Conservation (phyloP, 176 grass and related monocot genomes). For the Oryza meridionalis region DNA sequence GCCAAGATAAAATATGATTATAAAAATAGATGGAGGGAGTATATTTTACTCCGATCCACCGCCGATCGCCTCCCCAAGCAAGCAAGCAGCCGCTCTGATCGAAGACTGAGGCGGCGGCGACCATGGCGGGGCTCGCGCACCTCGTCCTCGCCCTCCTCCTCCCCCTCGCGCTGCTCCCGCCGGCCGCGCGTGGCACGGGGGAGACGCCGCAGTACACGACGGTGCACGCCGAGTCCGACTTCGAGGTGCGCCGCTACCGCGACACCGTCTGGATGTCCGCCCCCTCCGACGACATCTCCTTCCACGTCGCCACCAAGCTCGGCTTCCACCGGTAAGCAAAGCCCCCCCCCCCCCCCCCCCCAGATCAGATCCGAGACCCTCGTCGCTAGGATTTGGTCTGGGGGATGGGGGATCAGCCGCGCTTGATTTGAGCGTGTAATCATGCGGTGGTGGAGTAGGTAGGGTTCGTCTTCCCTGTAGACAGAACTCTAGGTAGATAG, state of each 20-base stretch:
- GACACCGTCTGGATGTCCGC: conserved; percentile 86
- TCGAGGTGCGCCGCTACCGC: conserved; percentile 81
- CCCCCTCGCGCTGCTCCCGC: conserved; percentile 10
- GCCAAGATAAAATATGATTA: too few species aligned
- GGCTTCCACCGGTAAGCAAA: conserved; percentile 76
- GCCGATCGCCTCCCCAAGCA: conserved; percentile 3
- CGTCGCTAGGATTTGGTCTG: not conserved
- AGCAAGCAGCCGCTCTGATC: not conserved
- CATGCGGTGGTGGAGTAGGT: not conserved
- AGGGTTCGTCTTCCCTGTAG: not conserved
- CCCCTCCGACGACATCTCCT: conserved; percentile 66
- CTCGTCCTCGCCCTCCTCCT: conserved; percentile 18
- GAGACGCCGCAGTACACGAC: conserved; percentile 85
- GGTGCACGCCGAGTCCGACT: conserved; percentile 78
- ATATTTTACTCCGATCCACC: not conserved
- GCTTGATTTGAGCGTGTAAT: not conserved
- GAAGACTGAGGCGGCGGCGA: not conserved
- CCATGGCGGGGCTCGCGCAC: conserved; percentile 16
- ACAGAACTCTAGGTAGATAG: not conserved
- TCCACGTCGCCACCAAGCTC: conserved; percentile 80
- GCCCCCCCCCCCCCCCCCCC: not conserved
- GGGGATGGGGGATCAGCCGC: not conserved
- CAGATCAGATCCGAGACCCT: not conserved
- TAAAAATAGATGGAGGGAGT: too few species aligned
- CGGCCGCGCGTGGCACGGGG: conserved; percentile 41